These are phyloP conservation scores for Sindora glabra DNA, from an alignment of 306 rosid species.

Conservation along the genomic window DNA sequence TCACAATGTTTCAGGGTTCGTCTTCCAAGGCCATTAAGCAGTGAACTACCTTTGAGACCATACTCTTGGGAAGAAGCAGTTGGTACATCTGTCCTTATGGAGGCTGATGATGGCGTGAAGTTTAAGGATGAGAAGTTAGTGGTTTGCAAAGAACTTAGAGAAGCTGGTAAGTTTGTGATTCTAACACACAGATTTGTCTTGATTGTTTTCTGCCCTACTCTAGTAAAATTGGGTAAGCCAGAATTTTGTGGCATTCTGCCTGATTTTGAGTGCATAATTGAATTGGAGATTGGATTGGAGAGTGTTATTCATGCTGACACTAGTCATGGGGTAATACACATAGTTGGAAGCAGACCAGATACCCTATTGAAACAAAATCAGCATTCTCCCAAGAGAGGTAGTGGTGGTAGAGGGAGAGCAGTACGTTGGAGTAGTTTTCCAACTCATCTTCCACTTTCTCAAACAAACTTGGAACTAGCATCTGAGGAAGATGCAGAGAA, in stretches of 20 bases:
- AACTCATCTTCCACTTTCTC: constrained; percentile 68
- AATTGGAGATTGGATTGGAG: constrained; percentile 70
- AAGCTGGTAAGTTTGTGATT: constrained; percentile 69
- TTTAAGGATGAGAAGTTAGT: constrained; percentile 64
- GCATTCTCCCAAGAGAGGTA: constrained; percentile 34
- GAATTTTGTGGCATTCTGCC: constrained; percentile 66
- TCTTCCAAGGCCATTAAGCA: constrained; percentile 68
- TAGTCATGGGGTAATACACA: constrained; percentile 50
- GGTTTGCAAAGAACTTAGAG: constrained; percentile 72
- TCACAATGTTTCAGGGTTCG: constrained; percentile 53
- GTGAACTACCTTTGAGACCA: constrained; percentile 56
- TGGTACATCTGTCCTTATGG: constrained; percentile 62
- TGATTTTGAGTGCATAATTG: constrained; percentile 66
- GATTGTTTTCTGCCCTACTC: constrained; percentile 49
- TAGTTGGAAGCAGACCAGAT: constrained; percentile 78
- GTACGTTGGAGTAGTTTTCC: constrained; percentile 56
- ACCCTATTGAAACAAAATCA: constrained; percentile 43
- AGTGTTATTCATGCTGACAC: constrained; percentile 66
- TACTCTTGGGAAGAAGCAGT: constrained; percentile 94
- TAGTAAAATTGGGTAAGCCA: constrained; percentile 62
- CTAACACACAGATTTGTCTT: constrained; percentile 56
- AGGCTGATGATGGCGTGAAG: constrained; percentile 53
- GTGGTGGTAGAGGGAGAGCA: constrained; percentile 33
- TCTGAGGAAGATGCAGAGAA: constrained; percentile 47
- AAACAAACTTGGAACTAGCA: constrained; percentile 66